phyloP scores from a whole-genome alignment of 495 filamentous ascomycete genomes.

The Barbatosphaeria neglecta region DNA sequence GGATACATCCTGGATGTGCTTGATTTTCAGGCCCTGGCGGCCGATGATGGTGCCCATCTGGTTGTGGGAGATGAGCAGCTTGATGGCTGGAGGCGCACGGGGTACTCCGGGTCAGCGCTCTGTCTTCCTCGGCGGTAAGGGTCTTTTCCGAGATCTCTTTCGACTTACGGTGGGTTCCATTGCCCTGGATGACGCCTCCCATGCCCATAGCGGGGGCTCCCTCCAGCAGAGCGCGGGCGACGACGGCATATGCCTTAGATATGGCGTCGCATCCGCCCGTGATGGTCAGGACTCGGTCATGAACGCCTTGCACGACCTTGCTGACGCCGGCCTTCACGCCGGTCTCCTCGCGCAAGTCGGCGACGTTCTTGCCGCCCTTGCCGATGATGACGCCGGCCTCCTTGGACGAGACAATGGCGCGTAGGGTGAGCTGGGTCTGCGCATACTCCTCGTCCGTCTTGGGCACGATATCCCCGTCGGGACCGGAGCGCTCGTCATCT shows the following conservation, averaged over 20 bases:
- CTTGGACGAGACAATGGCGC: slow-evolving; percentile 96
- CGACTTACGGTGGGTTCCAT: slow-evolving; percentile 85
- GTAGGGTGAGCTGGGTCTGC: slow-evolving; percentile 76
- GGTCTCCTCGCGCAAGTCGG: slow-evolving; percentile 91
- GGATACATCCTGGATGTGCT: slow-evolving; percentile 95
- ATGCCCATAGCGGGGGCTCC: slow-evolving; percentile 91
- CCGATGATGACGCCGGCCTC: slow-evolving; percentile 98
- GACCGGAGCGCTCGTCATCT: slow-evolving; percentile 46
- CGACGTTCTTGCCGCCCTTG: slow-evolving; percentile 96
- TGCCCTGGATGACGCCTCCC: slow-evolving; percentile 73
- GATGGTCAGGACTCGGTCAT: slow-evolving; percentile 92
- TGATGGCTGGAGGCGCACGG: slow-evolving; percentile 53
- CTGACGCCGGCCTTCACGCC: slow-evolving; percentile 95
- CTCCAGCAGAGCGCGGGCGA: slow-evolving; percentile 81
- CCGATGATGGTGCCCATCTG: slow-evolving; percentile 99
- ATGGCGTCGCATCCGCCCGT: slow-evolving; percentile 78
- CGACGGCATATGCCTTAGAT: slow-evolving; percentile 83
- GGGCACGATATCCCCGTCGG: slow-evolving; percentile 57
- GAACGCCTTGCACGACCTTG: slow-evolving; percentile 95
- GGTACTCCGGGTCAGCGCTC: slow-evolving; percentile 13
- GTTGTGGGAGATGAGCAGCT: slow-evolving; percentile 95
- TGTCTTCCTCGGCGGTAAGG: no score
- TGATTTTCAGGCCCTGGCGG: slow-evolving; percentile 92
- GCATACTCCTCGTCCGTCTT: slow-evolving; percentile 96
- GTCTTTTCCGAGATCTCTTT: neutral